Evolutionary conservation across 768 basidiomycete species (phyloP).

Genomic region (Lepiota brunneoincarnata): DNA sequence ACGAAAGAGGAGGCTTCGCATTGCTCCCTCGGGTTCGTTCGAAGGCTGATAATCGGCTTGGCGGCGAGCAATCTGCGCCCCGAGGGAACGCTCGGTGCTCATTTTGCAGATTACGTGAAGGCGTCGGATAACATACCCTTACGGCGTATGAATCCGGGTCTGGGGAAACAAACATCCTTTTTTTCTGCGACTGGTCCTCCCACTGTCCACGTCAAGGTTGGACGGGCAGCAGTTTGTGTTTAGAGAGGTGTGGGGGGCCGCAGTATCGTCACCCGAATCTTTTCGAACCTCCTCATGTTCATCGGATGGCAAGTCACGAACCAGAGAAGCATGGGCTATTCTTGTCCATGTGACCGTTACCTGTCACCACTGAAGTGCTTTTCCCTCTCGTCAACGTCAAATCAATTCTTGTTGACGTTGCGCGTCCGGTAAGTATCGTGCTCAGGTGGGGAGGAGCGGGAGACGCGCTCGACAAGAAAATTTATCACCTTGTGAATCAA

Average conservation of each 20-base stretch:
- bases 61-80: neutral
- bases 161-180: neutral
- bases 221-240: neutral
- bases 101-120: neutral
- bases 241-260: neutral
- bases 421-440: conserved; percentile 11
- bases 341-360: conserved; percentile 10
- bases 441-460: neutral
- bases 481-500: neutral
- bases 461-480: conserved; percentile 3
- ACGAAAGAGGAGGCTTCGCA: neutral
- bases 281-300: conserved; percentile 10
- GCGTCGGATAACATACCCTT: neutral
- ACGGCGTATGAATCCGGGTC: neutral
- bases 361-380: neutral
- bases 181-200: too few relatives aligned
- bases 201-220: neutral
- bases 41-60: neutral
- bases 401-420: conserved; percentile 12
- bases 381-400: conserved; percentile 11
- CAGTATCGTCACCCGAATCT: conserved; percentile 6
- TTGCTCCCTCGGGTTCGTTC: neutral
- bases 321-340: conserved; percentile 10
- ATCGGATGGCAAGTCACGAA: neutral
- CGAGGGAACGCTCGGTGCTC: neutral